phyloP scores from a whole-genome alignment of 2,329 filamentous ascomycete genomes.

The Mycogone perniciosa region DNA sequence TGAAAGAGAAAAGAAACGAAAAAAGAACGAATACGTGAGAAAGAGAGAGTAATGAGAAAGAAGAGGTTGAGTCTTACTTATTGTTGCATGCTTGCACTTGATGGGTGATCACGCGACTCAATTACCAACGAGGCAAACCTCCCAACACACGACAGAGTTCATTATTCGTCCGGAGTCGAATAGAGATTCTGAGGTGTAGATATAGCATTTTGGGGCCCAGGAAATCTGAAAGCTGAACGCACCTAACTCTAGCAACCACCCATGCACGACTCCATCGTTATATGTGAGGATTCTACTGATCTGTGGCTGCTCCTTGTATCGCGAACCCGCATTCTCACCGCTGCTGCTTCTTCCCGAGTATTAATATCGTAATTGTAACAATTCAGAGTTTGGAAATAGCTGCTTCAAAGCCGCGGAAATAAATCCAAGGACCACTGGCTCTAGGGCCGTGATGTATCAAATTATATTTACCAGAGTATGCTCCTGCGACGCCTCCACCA shows the following conservation, averaged over 20 bases:
- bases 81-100: no score
- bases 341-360: neutral
- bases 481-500: neutral
- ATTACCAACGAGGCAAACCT: no score
- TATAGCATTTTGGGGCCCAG: no score
- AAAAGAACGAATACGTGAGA: no score
- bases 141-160: neutral
- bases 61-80: no score
- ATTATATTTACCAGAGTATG: neutral
- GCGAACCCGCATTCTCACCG: conserved; percentile 1
- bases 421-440: no score
- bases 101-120: no score
- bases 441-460: neutral
- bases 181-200: neutral
- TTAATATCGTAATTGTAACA: neutral
- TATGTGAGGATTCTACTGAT: neutral
- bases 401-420: neutral
- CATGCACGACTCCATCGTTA: neutral
- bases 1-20: neutral
- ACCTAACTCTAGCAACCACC: neutral
- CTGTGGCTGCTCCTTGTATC: neutral
- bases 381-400: neutral
- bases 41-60: no score
- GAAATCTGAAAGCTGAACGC: no score
- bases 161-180: neutral